Conservation (phyloP, 1,284 basidiomycete species). For the Coniferiporia weirii region DNA sequence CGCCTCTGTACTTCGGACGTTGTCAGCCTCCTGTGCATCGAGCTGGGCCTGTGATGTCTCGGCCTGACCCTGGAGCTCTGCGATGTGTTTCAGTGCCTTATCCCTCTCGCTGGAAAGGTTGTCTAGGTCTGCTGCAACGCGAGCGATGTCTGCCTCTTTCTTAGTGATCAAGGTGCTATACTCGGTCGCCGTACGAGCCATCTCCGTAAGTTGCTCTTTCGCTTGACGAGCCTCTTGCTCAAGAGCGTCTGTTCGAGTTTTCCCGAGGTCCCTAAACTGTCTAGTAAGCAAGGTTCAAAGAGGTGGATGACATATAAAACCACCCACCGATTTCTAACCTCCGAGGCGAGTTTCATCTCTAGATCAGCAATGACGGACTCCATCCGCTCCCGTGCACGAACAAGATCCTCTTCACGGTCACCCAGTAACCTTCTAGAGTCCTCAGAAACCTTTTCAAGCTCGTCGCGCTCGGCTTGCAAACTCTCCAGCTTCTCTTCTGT, state of each 20-base stretch:
- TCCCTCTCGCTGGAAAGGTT: slow-evolving; percentile 48
- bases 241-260: slow-evolving; percentile 53
- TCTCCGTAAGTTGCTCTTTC: slow-evolving; percentile 77
- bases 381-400: slow-evolving; percentile 72
- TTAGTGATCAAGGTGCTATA: slow-evolving; percentile 75
- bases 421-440: slow-evolving; percentile 68
- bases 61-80: slow-evolving; percentile 64
- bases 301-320: neutral
- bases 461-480: slow-evolving; percentile 51
- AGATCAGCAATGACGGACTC: slow-evolving; percentile 66
- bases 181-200: slow-evolving; percentile 71
- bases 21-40: slow-evolving; percentile 58
- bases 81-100: slow-evolving; percentile 51
- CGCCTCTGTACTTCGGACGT: slow-evolving; percentile 44
- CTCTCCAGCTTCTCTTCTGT: slow-evolving; percentile 61
- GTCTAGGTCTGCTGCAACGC: slow-evolving; percentile 55
- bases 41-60: slow-evolving; percentile 68
- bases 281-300: slow-evolving; percentile 11
- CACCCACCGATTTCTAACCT: slow-evolving; percentile 64
- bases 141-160: slow-evolving; percentile 71
- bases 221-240: slow-evolving; percentile 66
- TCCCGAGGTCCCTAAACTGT: slow-evolving; percentile 51
- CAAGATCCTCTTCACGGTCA: slow-evolving; percentile 79
- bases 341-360: slow-evolving; percentile 65
- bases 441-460: slow-evolving; percentile 60